Evolutionary conservation across 805 yeast genomes (phyloP), one percentile per base, ranked within the genome.

Genomic region (Diddensiella transvaalensis): DNA sequence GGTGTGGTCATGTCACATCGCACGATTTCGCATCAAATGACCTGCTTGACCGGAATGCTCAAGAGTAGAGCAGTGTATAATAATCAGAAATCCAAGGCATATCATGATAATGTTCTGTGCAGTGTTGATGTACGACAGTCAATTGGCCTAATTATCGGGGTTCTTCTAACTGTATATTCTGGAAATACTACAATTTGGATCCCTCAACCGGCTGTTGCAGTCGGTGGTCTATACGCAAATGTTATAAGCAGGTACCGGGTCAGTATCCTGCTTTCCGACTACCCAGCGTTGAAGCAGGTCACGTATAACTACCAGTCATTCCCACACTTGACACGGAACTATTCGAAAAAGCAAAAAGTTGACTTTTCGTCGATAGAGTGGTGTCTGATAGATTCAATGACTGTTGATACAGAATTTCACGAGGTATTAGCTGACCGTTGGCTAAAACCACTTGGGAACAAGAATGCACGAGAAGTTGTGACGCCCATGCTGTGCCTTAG

Each of bases 1-100:
- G 99, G 99, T 15, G 95, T 93, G 30, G 96, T 95, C 1, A 77
- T 93, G 62, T 85, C 93, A 21, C 98, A 93, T 63, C 73, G 87
- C 50, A 89, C 96, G 0, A 78, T 93, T 4, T 75, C 85, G 62
- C 91, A 87, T 56, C 99, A 93, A 61, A 87, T 93, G 90, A 76
- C 79, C 52, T 78, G 87, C 41, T 61, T 93, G 21, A 76, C 85
- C 3, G 74, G 82, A 6, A 79, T 91, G 11, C 67, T 91, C 4
- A 79, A 74, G 70, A 54, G 67, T 61, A 22, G 73, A 60, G 63
- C 49, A 19, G 46, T 35, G 40, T 64, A 72, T 2, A 68, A 66
- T 22, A 68, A 73, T 48, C 75, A 78, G 45, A 73, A 52, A 32
- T 59, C 29, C 50, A 59, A 48, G 8, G 29, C 47, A 5, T 48